phyloP scores from a whole-genome alignment of 1,139 yeast species.

The Candida tetrigidarum region DNA sequence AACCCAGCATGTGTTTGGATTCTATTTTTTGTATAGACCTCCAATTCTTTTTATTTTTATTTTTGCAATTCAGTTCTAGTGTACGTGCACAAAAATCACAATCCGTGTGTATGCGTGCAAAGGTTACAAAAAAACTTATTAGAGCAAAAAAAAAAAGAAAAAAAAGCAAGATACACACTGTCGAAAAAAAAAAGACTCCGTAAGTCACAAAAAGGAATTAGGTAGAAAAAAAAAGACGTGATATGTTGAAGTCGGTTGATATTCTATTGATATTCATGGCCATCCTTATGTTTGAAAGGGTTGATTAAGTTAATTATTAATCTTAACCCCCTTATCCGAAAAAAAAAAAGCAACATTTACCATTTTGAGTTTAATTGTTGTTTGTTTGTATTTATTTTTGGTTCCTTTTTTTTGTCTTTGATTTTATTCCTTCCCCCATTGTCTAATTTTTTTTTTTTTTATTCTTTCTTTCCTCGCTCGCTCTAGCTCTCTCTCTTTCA shows the following conservation, averaged over 20 bases:
- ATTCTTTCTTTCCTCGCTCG: not conserved
- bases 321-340: not conserved
- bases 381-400: too few relatives aligned
- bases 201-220: not conserved
- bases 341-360: not conserved
- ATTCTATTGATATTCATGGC: not conserved
- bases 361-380: not conserved
- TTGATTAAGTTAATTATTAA: not conserved
- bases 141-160: not conserved
- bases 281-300: not conserved
- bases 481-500: not conserved
- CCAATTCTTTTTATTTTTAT: not conserved
- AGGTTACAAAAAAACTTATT: not conserved
- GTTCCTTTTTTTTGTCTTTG: conserved; percentile 1
- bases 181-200: not conserved
- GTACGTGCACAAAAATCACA: not conserved
- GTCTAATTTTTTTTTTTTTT: too few relatives aligned
- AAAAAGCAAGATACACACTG: not conserved
- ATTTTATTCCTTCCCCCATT: conserved; percentile 1
- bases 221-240: conserved; percentile 1
- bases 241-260: not conserved
- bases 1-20: too few relatives aligned
- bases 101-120: not conserved
- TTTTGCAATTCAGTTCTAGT: not conserved
- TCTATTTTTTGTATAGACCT: not conserved